Base-by-base conservation (phyloP, 306 rosid species). In the Pyrus betulifolia region DNA sequence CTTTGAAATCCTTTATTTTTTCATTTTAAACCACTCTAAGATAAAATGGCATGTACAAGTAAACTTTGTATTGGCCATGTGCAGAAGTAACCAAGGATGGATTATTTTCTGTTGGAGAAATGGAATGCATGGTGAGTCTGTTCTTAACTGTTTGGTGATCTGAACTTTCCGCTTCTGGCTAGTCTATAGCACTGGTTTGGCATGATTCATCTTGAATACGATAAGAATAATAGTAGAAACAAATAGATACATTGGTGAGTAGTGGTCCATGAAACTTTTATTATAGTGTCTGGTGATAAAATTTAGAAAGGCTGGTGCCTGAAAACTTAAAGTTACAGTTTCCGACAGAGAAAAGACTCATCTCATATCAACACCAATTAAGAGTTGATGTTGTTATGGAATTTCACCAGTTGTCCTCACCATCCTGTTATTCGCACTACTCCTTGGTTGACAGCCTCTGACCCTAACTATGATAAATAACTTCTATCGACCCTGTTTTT, bases 31-130 rank as follows among this genome's bases (percentile, higher is more conserved):
- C 18, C 23, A 11, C 49, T 38, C 49, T 38, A 35, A 40, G 72
- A 28, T 31, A 46, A 45, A 40, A 38, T 42, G 6, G 8, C 18
- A 12, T 59, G 18, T 67, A 69, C 66, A 79, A 72, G 65, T 80
- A 73, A 71, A 72, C 71, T 67, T 72, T 59, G 67, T 60, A 46
- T 79, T 79, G 33, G 83, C 72, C 71, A 35, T 85, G 74, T 85
- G 77, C 99, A 95, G 97, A 95, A 88, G 97, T 95, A 81, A 95
- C 99, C 46, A 81, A 88, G 86, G 99, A 95, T 84, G 99, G 99
- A 79, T 85, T 95, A 81, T 95, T 95, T 79, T 95, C 99, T 60
- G 97, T 95, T 75, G 99, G 98, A 78, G 99, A 95, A 87, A 95
- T 92, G 99, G 99, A 92, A 88, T 95, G 99, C 89, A 95, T 95